A percentile compares a stretch with the other conserved stretches of the same genome.
phyloP scores from a whole-genome alignment of 2,329 filamentous ascomycete genomes.

The Ophiosphaerella korrae region DNA sequence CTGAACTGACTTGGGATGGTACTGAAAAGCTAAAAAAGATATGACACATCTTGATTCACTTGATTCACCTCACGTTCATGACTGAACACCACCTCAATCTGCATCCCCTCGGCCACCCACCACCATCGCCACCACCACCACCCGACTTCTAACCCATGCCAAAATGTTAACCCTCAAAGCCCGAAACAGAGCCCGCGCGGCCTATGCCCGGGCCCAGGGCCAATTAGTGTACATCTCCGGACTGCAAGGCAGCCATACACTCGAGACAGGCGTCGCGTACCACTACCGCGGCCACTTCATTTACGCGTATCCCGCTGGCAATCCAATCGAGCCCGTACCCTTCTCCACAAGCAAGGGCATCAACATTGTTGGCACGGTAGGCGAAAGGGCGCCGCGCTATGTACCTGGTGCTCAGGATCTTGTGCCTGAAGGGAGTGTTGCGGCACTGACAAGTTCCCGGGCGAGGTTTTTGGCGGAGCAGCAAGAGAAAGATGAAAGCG shows the following conservation, averaged over 20 bases:
- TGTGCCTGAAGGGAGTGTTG: slow-evolving; percentile 12
- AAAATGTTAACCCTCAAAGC: background rate
- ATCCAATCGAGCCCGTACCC: slow-evolving; percentile 26
- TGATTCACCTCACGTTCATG: too few relatives aligned
- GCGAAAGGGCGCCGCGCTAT: slow-evolving; percentile 15
- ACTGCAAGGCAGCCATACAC: slow-evolving; percentile 21
- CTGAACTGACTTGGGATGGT: too few relatives aligned
- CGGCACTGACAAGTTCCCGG: slow-evolving; percentile 15
- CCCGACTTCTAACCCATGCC: background rate
- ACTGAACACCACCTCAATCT: too few relatives aligned
- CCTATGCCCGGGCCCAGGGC: slow-evolving; percentile 6
- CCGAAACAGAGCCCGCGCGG: background rate
- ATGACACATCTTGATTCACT: background rate
- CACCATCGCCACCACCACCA: too few relatives aligned
- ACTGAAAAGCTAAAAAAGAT: background rate
- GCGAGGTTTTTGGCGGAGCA: slow-evolving; percentile 6
- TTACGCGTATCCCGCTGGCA: slow-evolving; percentile 21
- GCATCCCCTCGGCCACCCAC: too few relatives aligned
- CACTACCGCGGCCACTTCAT: slow-evolving; percentile 39
- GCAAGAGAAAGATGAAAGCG: slow-evolving; percentile 7
- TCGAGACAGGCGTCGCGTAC: slow-evolving; percentile 33
- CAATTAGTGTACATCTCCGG: slow-evolving; percentile 35
- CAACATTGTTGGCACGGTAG: slow-evolving; percentile 14
- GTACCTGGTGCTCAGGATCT: background rate
- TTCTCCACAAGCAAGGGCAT: slow-evolving; percentile 27